Evolutionary conservation across 2,329 filamentous ascomycete species (phyloP).

Genomic region (Zelopaecilomyces penicillatus): DNA sequence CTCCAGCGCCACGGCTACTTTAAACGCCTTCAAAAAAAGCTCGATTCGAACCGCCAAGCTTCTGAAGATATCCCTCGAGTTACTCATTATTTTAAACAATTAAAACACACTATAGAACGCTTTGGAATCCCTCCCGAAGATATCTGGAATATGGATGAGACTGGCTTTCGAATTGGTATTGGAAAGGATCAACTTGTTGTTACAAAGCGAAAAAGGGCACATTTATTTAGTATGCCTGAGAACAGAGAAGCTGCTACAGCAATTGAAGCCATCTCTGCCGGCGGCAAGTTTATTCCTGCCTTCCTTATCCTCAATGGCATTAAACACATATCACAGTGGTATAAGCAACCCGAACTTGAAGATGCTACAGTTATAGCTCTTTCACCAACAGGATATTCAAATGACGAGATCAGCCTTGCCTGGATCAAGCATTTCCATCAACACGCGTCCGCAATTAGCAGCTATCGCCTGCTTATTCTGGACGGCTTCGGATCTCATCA

Average conservation of each 20-base stretch:
- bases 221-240: slow-evolving; percentile 1
- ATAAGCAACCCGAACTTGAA: slow-evolving; percentile 15
- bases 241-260: slow-evolving; percentile 5
- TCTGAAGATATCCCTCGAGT: too few relatives aligned
- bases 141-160: slow-evolving; percentile 11
- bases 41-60: slow-evolving; percentile 4
- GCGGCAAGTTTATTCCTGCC: not conserved
- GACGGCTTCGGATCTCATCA: slow-evolving; percentile 28
- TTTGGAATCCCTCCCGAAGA: slow-evolving; percentile 3
- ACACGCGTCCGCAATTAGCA: slow-evolving; percentile 19
- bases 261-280: slow-evolving; percentile 4
- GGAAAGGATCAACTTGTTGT: slow-evolving; percentile 3
- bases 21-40: slow-evolving; percentile 2
- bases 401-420: slow-evolving; percentile 22
- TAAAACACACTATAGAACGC: too few relatives aligned
- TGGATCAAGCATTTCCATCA: slow-evolving; percentile 29
- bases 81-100: too few relatives aligned
- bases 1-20: slow-evolving; percentile 4
- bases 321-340: slow-evolving; percentile 11
- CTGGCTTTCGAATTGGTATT: slow-evolving; percentile 15
- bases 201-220: slow-evolving; percentile 4
- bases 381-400: slow-evolving; percentile 25
- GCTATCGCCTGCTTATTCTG: slow-evolving; percentile 27
- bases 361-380: slow-evolving; percentile 21
- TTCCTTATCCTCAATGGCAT: slow-evolving; percentile 8